phyloP scores from a whole-genome alignment of 2,329 filamentous ascomycete genomes.

The Epichloe brachyelytri region DNA sequence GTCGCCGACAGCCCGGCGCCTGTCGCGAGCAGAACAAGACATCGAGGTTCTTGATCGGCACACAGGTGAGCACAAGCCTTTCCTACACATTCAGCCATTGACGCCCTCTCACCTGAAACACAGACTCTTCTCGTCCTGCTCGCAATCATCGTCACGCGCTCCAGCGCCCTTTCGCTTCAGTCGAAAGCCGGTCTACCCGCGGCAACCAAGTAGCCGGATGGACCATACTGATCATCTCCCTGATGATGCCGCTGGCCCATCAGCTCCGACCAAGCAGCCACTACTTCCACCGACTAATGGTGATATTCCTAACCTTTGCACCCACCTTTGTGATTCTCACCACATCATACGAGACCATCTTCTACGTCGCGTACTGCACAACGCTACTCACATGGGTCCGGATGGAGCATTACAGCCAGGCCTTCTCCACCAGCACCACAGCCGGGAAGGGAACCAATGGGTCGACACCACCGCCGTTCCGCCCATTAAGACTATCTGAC shows the following conservation, averaged over 20 bases:
- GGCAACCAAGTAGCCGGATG: conserved; percentile 85
- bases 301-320: conserved; percentile 86
- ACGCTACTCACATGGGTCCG: conserved; percentile 80
- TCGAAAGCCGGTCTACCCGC: conserved; percentile 72
- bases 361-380: conserved; percentile 81
- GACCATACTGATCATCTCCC: conserved; percentile 59
- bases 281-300: conserved; percentile 78
- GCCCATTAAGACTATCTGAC: conserved; percentile 68
- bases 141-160: conserved; percentile 74
- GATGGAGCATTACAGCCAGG: background rate
- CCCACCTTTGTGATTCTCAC: conserved; percentile 92
- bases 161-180: conserved; percentile 73
- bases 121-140: conserved; percentile 24
- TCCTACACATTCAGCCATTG: too few relatives aligned
- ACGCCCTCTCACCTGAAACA: too few relatives aligned
- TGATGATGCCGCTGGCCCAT: conserved; percentile 72
- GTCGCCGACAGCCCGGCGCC: too few relatives aligned
- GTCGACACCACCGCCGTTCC: conserved; percentile 16
- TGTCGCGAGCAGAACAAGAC: too few relatives aligned
- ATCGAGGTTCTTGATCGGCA: too few relatives aligned
- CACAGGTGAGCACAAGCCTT: too few relatives aligned
- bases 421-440: background rate
- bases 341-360: conserved; percentile 93
- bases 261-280: conserved; percentile 67
- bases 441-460: conserved; percentile 14